Evolutionary conservation across 768 basidiomycete genomes (phyloP).

Genomic region (Pholiota conissans): DNA sequence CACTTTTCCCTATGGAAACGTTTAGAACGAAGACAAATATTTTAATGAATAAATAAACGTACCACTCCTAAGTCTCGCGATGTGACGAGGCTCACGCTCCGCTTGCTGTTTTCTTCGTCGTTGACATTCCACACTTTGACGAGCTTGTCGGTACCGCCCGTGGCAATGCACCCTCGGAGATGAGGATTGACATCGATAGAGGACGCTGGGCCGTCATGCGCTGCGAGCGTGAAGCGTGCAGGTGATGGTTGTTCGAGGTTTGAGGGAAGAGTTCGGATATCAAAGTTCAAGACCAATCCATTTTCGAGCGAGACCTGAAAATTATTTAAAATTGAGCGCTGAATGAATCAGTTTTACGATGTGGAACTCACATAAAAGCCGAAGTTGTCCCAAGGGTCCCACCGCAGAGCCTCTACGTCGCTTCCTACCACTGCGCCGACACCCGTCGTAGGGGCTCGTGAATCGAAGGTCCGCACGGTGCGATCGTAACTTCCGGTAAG

Average conservation of each 20-base stretch:
- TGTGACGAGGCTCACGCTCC: constrained; percentile 79
- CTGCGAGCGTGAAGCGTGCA: constrained; percentile 84
- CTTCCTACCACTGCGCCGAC: constrained; percentile 86
- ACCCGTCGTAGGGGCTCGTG: constrained; percentile 76
- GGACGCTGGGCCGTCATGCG: constrained; percentile 90
- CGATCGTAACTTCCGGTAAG: constrained; percentile 94
- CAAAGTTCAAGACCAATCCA: constrained; percentile 90
- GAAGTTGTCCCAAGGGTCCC: constrained; percentile 94
- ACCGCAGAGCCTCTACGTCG: constrained; percentile 91
- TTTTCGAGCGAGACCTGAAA: constrained; percentile 92
- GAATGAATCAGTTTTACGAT: background rate
- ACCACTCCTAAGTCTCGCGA: constrained; percentile 92
- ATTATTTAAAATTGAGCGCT: background rate
- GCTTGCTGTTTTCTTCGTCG: constrained; percentile 58
- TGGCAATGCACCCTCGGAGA: constrained; percentile 86
- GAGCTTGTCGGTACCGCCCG: constrained; percentile 92
- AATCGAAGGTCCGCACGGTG: constrained; percentile 93
- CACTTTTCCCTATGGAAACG: constrained; percentile 78
- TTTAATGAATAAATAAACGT: constrained; percentile 26
- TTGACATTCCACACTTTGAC: constrained; percentile 95
- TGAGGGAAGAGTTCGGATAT: constrained; percentile 80
- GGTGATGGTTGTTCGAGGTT: constrained; percentile 63
- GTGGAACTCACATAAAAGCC: constrained; percentile 74
- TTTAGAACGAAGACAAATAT: background rate
- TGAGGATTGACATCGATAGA: constrained; percentile 90